Conservation (phyloP, 495 filamentous ascomycete species). For the Astrocystis sublimbata region DNA sequence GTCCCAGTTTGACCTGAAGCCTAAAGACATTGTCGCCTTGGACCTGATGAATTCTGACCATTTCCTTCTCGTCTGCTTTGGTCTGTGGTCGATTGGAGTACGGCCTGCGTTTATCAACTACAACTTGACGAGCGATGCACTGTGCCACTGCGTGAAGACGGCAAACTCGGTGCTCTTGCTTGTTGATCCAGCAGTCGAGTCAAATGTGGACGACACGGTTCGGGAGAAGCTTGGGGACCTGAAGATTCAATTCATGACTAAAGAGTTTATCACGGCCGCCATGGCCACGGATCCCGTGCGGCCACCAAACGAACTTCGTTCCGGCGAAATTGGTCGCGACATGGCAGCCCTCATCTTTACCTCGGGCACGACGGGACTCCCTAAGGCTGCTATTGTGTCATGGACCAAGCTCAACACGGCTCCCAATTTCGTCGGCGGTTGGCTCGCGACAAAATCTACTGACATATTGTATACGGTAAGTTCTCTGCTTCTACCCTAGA, state of each 20-base stretch:
- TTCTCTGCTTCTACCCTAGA: not conserved
- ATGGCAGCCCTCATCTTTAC: constrained; percentile 83
- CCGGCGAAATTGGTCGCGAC: constrained; percentile 51
- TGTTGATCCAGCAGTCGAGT: constrained; percentile 68
- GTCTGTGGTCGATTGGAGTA: constrained; percentile 85
- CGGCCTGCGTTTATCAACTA: constrained; percentile 95
- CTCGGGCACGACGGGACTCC: constrained; percentile 84
- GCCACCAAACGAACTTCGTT: constrained; percentile 61
- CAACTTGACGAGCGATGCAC: constrained; percentile 73
- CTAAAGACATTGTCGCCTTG: constrained; percentile 82
- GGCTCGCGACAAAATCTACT: constrained; percentile 54
- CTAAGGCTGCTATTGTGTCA: constrained; percentile 83
- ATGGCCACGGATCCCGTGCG: constrained; percentile 58
- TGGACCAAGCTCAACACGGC: constrained; percentile 68
- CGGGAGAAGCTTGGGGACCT: constrained; percentile 46
- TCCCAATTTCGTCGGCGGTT: constrained; percentile 55
- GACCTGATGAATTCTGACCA: constrained; percentile 84
- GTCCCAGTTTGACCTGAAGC: constrained; percentile 64
- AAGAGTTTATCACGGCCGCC: constrained; percentile 64
- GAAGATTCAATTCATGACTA: constrained; percentile 61
- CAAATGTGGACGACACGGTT: constrained; percentile 49
- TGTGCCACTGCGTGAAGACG: constrained; percentile 76
- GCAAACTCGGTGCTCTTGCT: constrained; percentile 71
- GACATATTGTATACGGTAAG: constrained; percentile 84
- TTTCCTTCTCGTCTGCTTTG: constrained; percentile 82